Conservation (phyloP, 176 grass and related monocot species). For the Dactylis glomerata region DNA sequence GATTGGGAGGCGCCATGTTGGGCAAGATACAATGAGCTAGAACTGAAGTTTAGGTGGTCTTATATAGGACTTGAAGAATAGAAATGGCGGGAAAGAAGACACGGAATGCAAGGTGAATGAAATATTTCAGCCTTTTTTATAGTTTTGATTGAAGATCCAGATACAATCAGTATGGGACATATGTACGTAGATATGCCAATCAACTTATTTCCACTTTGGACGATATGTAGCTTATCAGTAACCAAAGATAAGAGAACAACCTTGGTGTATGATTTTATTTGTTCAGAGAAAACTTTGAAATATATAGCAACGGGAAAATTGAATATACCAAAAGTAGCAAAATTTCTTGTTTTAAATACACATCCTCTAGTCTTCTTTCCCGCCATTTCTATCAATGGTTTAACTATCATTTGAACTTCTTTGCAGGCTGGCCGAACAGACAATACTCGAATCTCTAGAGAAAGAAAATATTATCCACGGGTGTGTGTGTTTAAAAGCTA, state of each 20-base stretch:
- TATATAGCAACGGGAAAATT: not conserved
- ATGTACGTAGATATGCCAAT: not conserved
- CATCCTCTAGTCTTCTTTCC: not conserved
- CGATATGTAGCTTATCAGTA: not conserved
- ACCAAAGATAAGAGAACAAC: not conserved
- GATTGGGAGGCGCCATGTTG: too few relatives aligned
- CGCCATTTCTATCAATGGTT: too few relatives aligned
- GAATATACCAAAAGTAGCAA: not conserved
- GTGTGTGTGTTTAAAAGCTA: constrained; percentile 28
- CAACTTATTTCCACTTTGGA: not conserved
- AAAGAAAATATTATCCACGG: constrained; percentile 69
- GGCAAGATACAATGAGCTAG: too few relatives aligned
- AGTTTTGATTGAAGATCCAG: not conserved
- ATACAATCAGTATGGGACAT: not conserved
- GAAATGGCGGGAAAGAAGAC: too few relatives aligned
- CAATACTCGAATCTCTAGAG: constrained; percentile 71
- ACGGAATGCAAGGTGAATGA: too few relatives aligned
- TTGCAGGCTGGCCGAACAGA: constrained; percentile 73
- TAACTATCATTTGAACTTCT: constrained; percentile 14
- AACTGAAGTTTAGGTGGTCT: too few relatives aligned
- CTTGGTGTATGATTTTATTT: not conserved
- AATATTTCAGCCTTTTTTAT: not conserved
- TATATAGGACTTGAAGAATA: too few relatives aligned
- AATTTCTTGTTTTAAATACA: not conserved
- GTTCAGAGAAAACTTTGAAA: not conserved